Base-by-base conservation (phyloP, 257 asterid species). In the Primulina huaijiensis region DNA sequence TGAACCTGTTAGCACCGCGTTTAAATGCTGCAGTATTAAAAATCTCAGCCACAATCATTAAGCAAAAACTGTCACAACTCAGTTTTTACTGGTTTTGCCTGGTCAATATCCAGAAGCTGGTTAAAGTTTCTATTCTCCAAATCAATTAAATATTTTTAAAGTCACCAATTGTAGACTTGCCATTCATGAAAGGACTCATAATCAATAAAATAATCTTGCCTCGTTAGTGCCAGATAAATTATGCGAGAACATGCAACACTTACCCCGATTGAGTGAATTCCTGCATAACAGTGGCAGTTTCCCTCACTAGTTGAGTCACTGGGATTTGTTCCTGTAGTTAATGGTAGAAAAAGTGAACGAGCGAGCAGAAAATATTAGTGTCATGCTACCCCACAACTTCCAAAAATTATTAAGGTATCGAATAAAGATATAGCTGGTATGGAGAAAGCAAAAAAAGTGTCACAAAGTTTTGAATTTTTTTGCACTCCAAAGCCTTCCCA, bases 241-340 rank as follows among this genome's bases (percentile, higher is more conserved):
- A 46, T 35, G 64, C 16, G 50, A 21, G 60, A 46, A 52, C 40
- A 60, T 34, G 56, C 58, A 25, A 62, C 10, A 59, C 82, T 60
- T 88, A 94, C 99, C 99, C 99, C 43, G 99, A 94, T 70, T 94
- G 99, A 76, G 99, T 94, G 84, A 94, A 94, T 75, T 94, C 99
- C 80, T 94, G 99, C 99, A 94, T 94, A 69, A 94, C 99, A 33
- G 96, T 85, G 65, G 99, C 99, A 35, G 99, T 94, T 80, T 94
- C 99, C 87, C 99, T 83, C 80, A 94, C 99, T 77, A 94, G 80
- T 67, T 94, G 99, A 66, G 99, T 94, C 67, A 89, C 96, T 52
- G 97, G 99, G 78, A 94, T 91, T 52, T 92, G 81, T 84, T 94
- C 99, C 99, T 94, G 62, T 14, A 76, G 20, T 71, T 50, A 60